phyloP scores from a whole-genome alignment of 192 early-diverging fungal species.

The Spinellus fusiger region DNA sequence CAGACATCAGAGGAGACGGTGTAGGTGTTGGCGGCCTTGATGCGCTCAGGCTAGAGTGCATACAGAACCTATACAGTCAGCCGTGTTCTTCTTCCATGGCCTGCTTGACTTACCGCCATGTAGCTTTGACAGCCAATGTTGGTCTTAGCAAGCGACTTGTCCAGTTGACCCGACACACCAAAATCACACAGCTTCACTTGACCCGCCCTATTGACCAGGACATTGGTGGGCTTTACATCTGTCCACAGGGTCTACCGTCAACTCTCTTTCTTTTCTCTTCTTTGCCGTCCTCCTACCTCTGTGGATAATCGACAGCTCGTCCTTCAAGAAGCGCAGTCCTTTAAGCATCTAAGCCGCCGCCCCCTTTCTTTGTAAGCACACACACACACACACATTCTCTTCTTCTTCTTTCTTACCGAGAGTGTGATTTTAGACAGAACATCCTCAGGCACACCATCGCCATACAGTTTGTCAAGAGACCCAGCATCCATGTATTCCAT shows the following conservation, averaged over 20 bases:
- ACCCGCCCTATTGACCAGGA: constrained; percentile 78
- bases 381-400: constrained; percentile 7
- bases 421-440: constrained; percentile 70
- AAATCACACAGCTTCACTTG: constrained; percentile 96
- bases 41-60: constrained; percentile 75
- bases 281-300: constrained; percentile 41
- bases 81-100: background rate
- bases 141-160: constrained; percentile 86
- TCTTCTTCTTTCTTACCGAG: constrained; percentile 43
- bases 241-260: no score
- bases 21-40: constrained; percentile 63
- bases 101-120: constrained; percentile 68
- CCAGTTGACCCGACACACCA: constrained; percentile 88
- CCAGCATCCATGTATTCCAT: constrained; percentile 99
- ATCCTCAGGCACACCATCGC: constrained; percentile 74
- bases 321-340: constrained; percentile 83
- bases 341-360: constrained; percentile 76
- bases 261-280: background rate
- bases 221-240: constrained; percentile 97
- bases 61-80: background rate
- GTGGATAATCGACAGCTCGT: constrained; percentile 84
- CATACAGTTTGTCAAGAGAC: constrained; percentile 82
- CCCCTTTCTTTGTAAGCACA: background rate
- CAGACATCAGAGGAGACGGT: constrained; percentile 90
- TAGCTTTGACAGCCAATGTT: constrained; percentile 93